Conservation (phyloP, 495 filamentous ascomycete genomes). For the Patellaria atrata region DNA sequence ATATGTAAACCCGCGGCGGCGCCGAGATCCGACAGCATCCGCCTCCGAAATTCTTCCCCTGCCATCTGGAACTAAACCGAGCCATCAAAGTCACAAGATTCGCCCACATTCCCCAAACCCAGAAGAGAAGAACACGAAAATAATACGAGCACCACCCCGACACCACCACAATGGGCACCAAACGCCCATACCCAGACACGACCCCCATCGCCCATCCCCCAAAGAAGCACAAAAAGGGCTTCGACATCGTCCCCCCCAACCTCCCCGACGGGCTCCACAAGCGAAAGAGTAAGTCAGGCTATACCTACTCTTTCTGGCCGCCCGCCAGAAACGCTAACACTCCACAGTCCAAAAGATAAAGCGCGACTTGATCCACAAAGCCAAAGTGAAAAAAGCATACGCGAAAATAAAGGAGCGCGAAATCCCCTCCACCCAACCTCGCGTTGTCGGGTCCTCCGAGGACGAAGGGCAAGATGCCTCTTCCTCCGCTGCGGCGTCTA, state of each 20-base stretch:
- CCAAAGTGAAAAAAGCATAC: constrained; percentile 87
- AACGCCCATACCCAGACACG: constrained; percentile 37
- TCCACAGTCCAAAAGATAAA: constrained; percentile 82
- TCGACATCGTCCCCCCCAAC: constrained; percentile 78
- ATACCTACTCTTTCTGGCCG: no score
- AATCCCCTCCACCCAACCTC: constrained; percentile 8
- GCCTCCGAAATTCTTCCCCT: no score
- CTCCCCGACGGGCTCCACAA: constrained; percentile 84
- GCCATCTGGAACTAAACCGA: no score
- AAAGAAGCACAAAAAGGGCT: constrained; percentile 46
- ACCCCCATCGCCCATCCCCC: constrained; percentile 22
- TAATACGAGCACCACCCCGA: no score
- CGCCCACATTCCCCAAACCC: no score
- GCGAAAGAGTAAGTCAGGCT: constrained; percentile 62
- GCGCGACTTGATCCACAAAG: constrained; percentile 74
- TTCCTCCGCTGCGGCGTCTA: constrained; percentile 11
- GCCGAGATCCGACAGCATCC: no score
- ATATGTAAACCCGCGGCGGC: no score
- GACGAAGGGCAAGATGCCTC: constrained; percentile 5
- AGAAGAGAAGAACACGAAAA: no score
- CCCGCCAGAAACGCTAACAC: constrained; percentile 7
- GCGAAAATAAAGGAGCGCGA: constrained; percentile 61
- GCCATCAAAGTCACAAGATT: no score
- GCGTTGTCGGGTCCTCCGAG: constrained; percentile 8
- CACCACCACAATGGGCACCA: constrained; percentile 42